These are phyloP conservation scores for Selaginella tamariscina DNA, from an alignment of 75 land plant genomes.

Conservation along the genomic window DNA sequence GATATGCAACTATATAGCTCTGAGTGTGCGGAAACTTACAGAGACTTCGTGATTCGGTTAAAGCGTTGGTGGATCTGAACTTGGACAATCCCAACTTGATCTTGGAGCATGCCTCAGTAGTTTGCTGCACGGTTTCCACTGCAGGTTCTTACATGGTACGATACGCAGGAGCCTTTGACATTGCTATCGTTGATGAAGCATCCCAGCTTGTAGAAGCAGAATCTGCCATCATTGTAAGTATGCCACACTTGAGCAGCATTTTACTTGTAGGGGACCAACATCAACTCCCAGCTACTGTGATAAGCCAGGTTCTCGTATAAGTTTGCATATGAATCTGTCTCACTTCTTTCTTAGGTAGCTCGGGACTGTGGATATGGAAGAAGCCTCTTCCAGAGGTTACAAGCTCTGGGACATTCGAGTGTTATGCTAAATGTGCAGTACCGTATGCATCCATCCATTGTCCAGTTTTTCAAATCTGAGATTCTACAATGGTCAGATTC, in stretches of 20 bases:
- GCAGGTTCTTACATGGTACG: slow-evolving; percentile 22
- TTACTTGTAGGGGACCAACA: slow-evolving; percentile 68
- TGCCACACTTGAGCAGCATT: slow-evolving; percentile 36
- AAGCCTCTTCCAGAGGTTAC: slow-evolving; percentile 71
- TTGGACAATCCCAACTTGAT: too few species aligned
- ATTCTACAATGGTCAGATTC: slow-evolving; percentile 38
- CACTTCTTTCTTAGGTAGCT: slow-evolving; percentile 31
- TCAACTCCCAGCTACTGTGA: slow-evolving; percentile 64
- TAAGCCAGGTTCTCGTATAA: slow-evolving; percentile 40
- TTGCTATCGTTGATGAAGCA: slow-evolving; percentile 71
- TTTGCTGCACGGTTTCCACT: slow-evolving; percentile 59
- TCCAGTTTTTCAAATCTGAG: slow-evolving; percentile 52
- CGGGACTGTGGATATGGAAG: slow-evolving; percentile 50
- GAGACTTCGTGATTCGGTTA: not conserved
- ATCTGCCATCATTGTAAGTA: slow-evolving; percentile 39
- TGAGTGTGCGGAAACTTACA: not conserved
- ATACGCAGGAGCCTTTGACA: slow-evolving; percentile 26
- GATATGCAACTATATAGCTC: too few species aligned
- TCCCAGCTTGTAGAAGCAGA: slow-evolving; percentile 84
- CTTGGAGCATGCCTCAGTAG: slow-evolving; percentile 30
- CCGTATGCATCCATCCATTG: slow-evolving; percentile 79
- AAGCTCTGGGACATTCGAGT: slow-evolving; percentile 34
- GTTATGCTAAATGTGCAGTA: slow-evolving; percentile 58
- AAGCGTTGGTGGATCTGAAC: not conserved
- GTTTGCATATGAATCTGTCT: not conserved